These are phyloP conservation scores for Tricholoma sp. DNA, from an alignment of 768 basidiomycete genomes.

Conservation along the genomic window DNA sequence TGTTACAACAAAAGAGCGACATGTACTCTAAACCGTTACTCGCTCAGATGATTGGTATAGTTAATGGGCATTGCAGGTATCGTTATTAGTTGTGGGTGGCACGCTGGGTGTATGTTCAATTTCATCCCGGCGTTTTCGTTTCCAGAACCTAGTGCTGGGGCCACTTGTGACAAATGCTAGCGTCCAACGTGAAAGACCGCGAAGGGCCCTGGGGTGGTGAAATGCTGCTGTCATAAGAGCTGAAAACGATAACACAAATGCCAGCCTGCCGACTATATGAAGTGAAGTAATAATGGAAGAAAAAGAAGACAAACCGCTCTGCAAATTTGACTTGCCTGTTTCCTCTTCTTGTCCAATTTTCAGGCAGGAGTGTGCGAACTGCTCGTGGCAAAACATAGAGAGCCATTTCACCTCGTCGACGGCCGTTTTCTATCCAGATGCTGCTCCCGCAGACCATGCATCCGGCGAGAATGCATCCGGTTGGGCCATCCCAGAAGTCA, in stretches of 20 bases:
- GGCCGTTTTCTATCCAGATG: constrained; percentile 73
- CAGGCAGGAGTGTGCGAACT: constrained; percentile 56
- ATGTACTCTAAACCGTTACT: neutral
- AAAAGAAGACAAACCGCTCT: constrained; percentile 47
- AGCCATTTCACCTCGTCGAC: constrained; percentile 72
- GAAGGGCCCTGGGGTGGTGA: constrained; percentile 58
- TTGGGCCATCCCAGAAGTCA: constrained; percentile 76
- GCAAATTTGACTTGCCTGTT: constrained; percentile 32
- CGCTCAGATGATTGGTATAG: neutral
- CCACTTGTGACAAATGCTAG: constrained; percentile 63
- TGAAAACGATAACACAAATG: constrained; percentile 61
- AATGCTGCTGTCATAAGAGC: constrained; percentile 58
- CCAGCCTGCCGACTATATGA: constrained; percentile 34
- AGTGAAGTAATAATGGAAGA: neutral
- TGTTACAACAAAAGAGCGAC: neutral
- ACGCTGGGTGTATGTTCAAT: neutral
- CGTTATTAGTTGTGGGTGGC: constrained; percentile 9
- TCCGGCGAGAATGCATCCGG: constrained; percentile 60
- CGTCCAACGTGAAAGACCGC: constrained; percentile 73
- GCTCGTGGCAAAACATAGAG: constrained; percentile 75
- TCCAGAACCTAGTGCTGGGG: constrained; percentile 50
- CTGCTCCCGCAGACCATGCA: constrained; percentile 69
- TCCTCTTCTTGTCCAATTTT: constrained; percentile 44
- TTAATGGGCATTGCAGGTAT: neutral
- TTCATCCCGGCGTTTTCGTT: constrained; percentile 28